A percentile compares a stretch with the other conserved stretches of the same genome.
These are phyloP conservation scores for Wallemia mellicola DNA, from an alignment of 1,284 basidiomycete genomes.

Conservation along the genomic window DNA sequence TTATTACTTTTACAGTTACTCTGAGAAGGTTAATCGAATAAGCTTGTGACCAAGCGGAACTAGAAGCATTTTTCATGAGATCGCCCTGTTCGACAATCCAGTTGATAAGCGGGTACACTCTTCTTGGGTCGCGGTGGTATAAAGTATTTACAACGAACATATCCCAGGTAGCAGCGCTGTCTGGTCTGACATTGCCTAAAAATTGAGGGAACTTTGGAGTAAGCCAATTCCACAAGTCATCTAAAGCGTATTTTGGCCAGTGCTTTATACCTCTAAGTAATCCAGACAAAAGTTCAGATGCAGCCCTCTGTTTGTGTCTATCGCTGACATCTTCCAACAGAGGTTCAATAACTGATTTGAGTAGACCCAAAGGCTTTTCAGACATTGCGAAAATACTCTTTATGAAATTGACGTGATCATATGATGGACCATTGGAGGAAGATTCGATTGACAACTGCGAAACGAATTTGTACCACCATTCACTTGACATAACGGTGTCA, in stretches of 20 bases:
- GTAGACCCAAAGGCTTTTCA: slow-evolving; percentile 9
- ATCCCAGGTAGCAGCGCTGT: slow-evolving; percentile 48
- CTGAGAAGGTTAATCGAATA: slow-evolving; percentile 4
- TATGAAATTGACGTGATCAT: slow-evolving; percentile 19
- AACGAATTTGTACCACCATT: slow-evolving; percentile 27
- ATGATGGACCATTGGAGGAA: slow-evolving; percentile 1
- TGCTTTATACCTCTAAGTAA: slow-evolving; percentile 47
- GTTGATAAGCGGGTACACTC: slow-evolving; percentile 42
- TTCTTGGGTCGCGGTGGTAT: slow-evolving; percentile 51
- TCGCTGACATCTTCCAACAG: slow-evolving; percentile 32
- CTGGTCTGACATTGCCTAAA: slow-evolving; percentile 49
- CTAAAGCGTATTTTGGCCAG: slow-evolving; percentile 36
- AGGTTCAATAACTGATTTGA: slow-evolving; percentile 23
- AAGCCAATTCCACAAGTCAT: slow-evolving; percentile 53
- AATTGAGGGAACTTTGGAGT: slow-evolving; percentile 34
- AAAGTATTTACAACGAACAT: slow-evolving; percentile 29
- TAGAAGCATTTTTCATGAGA: slow-evolving; percentile 25
- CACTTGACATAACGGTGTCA: slow-evolving; percentile 21
- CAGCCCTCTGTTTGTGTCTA: slow-evolving; percentile 71
- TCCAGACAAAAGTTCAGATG: slow-evolving; percentile 58
- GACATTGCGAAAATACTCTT: slow-evolving; percentile 21
- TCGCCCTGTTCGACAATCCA: slow-evolving; percentile 36
- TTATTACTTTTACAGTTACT: slow-evolving; percentile 16
- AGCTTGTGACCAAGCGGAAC: neutral
- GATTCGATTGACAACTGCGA: slow-evolving; percentile 11